Evolutionary conservation across 2,329 filamentous ascomycete species (phyloP).

Genomic region (Zelopaecilomyces penicillatus): DNA sequence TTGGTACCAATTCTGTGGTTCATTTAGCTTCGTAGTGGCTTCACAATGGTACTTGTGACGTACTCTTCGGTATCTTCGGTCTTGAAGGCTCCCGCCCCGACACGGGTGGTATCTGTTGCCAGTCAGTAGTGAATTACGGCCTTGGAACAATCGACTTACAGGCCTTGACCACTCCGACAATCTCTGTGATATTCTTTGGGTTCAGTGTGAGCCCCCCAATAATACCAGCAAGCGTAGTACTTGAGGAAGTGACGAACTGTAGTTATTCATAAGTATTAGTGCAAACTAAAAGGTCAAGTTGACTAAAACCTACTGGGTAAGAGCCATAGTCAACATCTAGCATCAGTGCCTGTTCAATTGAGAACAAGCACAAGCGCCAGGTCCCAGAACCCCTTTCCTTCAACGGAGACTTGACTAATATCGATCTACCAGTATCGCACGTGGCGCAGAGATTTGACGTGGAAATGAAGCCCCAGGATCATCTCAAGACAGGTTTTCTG

Average conservation of each 20-base stretch:
- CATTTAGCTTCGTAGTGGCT: constrained; percentile 14
- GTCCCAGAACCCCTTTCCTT: constrained; percentile 13
- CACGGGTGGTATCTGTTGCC: constrained; percentile 50
- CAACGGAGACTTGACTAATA: constrained; percentile 10
- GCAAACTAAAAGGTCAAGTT: constrained; percentile 8
- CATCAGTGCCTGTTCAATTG: constrained; percentile 4
- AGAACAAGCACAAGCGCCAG: constrained; percentile 12
- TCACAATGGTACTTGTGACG: constrained; percentile 7
- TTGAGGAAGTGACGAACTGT: constrained; percentile 47
- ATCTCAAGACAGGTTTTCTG: background rate
- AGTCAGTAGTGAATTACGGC: constrained; percentile 12
- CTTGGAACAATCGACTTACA: constrained; percentile 29
- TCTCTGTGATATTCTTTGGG: constrained; percentile 49
- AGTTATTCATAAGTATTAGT: constrained; percentile 10
- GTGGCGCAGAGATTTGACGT: background rate
- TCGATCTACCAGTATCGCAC: constrained; percentile 4
- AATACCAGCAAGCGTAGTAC: constrained; percentile 44
- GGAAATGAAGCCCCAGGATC: constrained; percentile 2
- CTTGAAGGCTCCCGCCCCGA: constrained; percentile 57
- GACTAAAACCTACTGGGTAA: constrained; percentile 20
- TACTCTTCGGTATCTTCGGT: constrained; percentile 45
- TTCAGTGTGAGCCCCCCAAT: constrained; percentile 55
- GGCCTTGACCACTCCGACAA: constrained; percentile 61
- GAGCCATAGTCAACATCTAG: background rate
- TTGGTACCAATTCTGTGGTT: constrained; percentile 29